Base-by-base conservation (phyloP, 2,329 filamentous ascomycete genomes). In the Ophiocordyceps unilateralis region DNA sequence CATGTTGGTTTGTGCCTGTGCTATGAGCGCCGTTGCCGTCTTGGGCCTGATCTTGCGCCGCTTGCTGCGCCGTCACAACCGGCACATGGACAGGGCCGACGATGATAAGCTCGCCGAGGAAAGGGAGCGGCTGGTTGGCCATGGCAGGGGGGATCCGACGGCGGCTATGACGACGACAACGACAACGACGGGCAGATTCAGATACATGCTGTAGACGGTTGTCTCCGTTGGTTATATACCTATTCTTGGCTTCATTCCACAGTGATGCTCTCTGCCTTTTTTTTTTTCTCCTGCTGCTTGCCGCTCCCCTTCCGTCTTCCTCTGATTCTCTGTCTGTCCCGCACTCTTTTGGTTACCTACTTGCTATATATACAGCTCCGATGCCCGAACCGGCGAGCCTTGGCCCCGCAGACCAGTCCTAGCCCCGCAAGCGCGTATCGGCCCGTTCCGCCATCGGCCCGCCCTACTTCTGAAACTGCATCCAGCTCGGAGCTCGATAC, bases 1-100 rank as follows among this genome's bases (percentile, higher is more conserved):
- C 2, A 83, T 83, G 76, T 61, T 60, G 24, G 63, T 69, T 1
- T 83, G 79, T 50, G 74, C 76, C 0, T 63, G 56, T 10, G 78
- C 77, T 45, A 81, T 84, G 78, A 48, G 70, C 3, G 58, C 63
- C 1, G 78, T 83, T 5, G 76, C 74, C 2, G 45, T 66, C 0
- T 52, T 83, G 45, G 76, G 76, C 0, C 48, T 67, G 26, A 52
- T 60, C 10, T 56, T 83, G 58, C 67, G 78, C 43, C 45, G 64
- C n/a, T 65, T 75, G 24, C 53, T 83, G 30, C 56, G 55, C 39
- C 55, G 66, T 43, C 59, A 65, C 53, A 83, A 83, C 51, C 49
- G 58, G 15, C 60, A 50, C 45, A 55, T 68, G 45, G 67, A 70
- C 42, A 45, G 45, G 32, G 54, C 52, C 28, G 61, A 60, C 28